phyloP scores from a whole-genome alignment of 2,329 filamentous ascomycete species.

The Neurospora sp. region DNA sequence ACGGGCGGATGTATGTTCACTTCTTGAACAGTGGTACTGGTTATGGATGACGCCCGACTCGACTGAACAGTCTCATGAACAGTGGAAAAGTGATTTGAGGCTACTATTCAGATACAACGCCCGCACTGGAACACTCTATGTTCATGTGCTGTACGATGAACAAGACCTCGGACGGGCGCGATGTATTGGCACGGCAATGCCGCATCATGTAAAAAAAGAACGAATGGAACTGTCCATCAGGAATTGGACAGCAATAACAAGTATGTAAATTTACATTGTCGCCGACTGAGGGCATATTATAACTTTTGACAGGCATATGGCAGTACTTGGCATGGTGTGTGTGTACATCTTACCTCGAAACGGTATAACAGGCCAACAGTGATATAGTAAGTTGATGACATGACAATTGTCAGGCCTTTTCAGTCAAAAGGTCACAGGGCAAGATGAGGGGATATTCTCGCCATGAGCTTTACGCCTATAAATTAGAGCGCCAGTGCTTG shows the following conservation, averaged over 20 bases:
- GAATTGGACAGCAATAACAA: background rate
- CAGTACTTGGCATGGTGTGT: background rate
- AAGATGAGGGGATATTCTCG: background rate
- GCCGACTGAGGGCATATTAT: background rate
- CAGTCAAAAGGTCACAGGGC: background rate
- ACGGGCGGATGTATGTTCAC: background rate
- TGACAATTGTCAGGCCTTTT: rapidly evolving
- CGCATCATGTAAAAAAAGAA: background rate
- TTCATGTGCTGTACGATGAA: background rate
- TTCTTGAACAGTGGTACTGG: background rate
- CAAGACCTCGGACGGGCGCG: too few species aligned
- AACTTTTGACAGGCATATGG: too few species aligned
- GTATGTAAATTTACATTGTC: background rate
- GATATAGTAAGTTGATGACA: background rate
- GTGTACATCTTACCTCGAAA: background rate
- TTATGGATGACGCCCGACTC: background rate
- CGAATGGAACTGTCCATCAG: background rate
- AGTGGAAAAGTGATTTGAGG: background rate
- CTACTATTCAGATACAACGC: background rate
- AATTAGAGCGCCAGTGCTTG: background rate
- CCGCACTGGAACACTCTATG: background rate
- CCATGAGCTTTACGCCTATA: background rate
- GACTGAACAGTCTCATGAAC: background rate
- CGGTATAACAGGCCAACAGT: too few species aligned
- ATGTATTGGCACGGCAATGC: background rate